Percentiles rank a stretch among this genome's conserved stretches.
phyloP scores from a whole-genome alignment of 2,329 filamentous ascomycete species.

The Fusarium irregulare region DNA sequence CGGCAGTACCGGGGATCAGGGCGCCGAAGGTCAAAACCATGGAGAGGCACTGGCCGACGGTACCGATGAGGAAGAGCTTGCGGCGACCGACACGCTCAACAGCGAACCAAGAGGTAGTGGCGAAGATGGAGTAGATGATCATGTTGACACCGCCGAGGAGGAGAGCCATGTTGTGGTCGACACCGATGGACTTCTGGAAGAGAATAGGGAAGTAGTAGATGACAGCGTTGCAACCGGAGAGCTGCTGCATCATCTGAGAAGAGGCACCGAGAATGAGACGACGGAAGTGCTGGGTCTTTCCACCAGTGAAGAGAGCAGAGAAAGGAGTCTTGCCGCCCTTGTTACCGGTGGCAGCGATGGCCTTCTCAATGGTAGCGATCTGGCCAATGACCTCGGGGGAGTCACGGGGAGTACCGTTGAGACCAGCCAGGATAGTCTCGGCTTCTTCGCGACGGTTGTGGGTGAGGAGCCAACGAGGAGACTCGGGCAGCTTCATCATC shows the following conservation, averaged over 20 bases:
- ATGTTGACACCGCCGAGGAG: constrained; percentile 64
- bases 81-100: constrained; percentile 60
- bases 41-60: constrained; percentile 61
- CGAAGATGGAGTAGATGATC: constrained; percentile 68
- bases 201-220: constrained; percentile 72
- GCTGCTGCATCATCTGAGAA: constrained; percentile 71
- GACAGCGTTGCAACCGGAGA: constrained; percentile 69
- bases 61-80: constrained; percentile 59
- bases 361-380: constrained; percentile 61
- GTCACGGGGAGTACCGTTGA: constrained; percentile 55
- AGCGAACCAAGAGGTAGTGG: constrained; percentile 66
- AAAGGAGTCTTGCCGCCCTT: constrained; percentile 58
- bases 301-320: constrained; percentile 68
- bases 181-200: constrained; percentile 52
- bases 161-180: constrained; percentile 57
- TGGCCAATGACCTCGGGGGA: constrained; percentile 67
- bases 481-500: constrained; percentile 60
- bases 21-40: constrained; percentile 72
- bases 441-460: constrained; percentile 60
- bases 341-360: constrained; percentile 64
- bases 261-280: constrained; percentile 70
- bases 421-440: constrained; percentile 42
- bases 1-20: constrained; percentile 71
- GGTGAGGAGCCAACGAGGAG: constrained; percentile 58
- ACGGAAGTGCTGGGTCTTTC: constrained; percentile 74